phyloP scores from a whole-genome alignment of 192 early-diverging fungal genomes.

The Rhizoclosmatium globosum region DNA sequence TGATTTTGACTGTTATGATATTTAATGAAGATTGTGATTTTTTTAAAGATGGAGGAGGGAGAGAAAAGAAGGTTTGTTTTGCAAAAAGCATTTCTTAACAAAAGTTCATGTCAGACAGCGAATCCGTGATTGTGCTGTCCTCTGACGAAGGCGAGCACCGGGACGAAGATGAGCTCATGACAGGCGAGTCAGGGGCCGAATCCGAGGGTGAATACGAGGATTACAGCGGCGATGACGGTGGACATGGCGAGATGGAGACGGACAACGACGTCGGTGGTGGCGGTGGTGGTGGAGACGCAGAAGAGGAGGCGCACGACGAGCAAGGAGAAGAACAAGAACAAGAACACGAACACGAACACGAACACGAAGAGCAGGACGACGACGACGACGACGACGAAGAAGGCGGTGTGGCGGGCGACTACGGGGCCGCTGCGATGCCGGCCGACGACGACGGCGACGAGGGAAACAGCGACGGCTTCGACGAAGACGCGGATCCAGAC shows the following conservation, averaged over 20 bases:
- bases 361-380: not conserved
- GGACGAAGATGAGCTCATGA: not conserved
- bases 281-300: not conserved
- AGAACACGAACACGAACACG: not conserved
- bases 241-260: not conserved
- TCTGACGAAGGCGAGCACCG: not conserved
- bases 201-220: not conserved
- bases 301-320: not conserved
- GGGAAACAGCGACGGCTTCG: not conserved
- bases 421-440: not conserved
- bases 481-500: not conserved
- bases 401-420: not conserved
- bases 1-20: conserved; percentile 25
- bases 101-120: no score
- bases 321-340: not conserved
- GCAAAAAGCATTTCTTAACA: no score
- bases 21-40: not conserved
- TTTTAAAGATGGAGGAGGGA: not conserved
- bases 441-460: not conserved
- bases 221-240: not conserved
- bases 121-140: not conserved
- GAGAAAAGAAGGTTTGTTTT: not conserved
- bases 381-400: not conserved
- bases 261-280: not conserved
- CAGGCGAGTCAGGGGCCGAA: not conserved